Evolutionary conservation across 176 grass and related monocot species (phyloP).

Genomic region (Saccharum officinarum): DNA sequence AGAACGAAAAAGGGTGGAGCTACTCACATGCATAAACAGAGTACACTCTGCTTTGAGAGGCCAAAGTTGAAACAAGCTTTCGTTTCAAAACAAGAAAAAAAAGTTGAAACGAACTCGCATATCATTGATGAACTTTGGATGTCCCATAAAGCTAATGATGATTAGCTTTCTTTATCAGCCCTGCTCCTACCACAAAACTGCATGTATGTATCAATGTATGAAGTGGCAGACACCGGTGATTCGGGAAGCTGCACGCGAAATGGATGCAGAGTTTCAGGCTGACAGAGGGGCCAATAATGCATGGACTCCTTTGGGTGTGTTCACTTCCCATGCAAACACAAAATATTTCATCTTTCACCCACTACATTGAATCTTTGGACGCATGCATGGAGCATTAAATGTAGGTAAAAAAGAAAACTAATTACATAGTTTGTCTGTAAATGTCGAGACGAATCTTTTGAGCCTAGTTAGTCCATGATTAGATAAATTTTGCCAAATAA

Average conservation of each 20-base stretch:
- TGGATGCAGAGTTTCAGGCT: neutral
- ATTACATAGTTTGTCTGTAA: too few species aligned
- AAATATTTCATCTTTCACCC: too few species aligned
- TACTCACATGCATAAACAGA: neutral
- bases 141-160: neutral
- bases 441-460: too few species aligned
- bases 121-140: neutral
- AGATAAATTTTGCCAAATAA: too few species aligned
- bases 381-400: too few species aligned
- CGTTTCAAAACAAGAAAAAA: too few species aligned
- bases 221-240: neutral
- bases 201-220: too few species aligned
- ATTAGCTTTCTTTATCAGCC: neutral
- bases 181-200: neutral
- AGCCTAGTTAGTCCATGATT: too few species aligned
- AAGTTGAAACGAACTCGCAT: neutral
- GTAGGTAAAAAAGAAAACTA: too few species aligned
- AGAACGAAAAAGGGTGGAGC: neutral
- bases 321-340: too few species aligned
- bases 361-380: too few species aligned
- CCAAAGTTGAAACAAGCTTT: neutral
- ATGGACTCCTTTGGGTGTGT: neutral
- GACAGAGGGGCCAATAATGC: too few species aligned
- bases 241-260: conserved; percentile 9
- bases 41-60: neutral